Evolutionary conservation across 1,139 yeast species (phyloP).

Genomic region (Lodderomyces parapsilosis): DNA sequence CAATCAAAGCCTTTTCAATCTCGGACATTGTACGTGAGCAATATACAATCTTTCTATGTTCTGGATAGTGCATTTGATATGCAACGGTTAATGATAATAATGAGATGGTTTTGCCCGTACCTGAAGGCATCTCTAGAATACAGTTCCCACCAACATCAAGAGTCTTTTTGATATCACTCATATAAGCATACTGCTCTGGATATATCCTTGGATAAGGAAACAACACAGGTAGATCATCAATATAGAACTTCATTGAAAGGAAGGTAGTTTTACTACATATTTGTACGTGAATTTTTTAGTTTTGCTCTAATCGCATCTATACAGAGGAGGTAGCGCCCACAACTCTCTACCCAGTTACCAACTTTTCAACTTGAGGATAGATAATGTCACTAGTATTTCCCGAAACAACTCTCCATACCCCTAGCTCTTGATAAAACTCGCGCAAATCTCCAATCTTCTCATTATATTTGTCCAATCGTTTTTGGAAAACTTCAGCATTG

Average conservation of each 20-base stretch:
- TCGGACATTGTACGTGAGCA: conserved; percentile 99
- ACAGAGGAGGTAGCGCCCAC: conserved; percentile 16
- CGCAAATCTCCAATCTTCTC: conserved; percentile 61
- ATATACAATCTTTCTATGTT: conserved; percentile 88
- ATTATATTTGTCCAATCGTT: conserved; percentile 64
- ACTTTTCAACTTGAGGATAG: conserved; percentile 61
- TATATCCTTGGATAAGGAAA: conserved; percentile 97
- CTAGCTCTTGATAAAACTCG: conserved; percentile 53
- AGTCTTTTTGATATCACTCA: conserved; percentile 93
- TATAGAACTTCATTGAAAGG: conserved; percentile 61
- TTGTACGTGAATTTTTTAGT: background rate
- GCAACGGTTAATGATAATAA: conserved; percentile 88
- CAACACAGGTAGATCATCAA: conserved; percentile 91
- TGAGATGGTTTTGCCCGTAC: conserved; percentile 96
- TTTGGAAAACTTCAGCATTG: conserved; percentile 63
- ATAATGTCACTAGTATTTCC: conserved; percentile 86
- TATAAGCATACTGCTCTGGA: conserved; percentile 97
- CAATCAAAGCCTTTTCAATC: conserved; percentile 96
- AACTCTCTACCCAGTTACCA: conserved; percentile 20
- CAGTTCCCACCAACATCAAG: conserved; percentile 97
- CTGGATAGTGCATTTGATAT: conserved; percentile 93
- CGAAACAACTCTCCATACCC: conserved; percentile 54
- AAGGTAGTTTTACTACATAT: background rate
- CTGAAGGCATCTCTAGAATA: conserved; percentile 99
- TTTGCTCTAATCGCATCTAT: background rate